Base-by-base conservation (phyloP, 1,284 basidiomycete genomes). In the Trametes sp. region DNA sequence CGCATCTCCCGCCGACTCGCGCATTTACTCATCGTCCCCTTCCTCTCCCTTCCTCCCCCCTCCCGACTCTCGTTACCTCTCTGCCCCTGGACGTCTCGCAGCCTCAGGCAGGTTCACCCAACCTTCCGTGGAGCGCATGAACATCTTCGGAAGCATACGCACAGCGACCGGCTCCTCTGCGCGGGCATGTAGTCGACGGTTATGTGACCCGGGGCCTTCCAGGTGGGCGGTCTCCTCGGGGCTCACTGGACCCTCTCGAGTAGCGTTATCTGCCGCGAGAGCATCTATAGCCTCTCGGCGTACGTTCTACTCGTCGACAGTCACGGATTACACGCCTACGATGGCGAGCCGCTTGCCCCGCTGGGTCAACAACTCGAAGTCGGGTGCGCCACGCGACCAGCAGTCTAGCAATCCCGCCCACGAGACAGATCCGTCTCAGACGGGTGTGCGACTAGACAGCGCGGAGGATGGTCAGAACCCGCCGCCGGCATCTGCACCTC, bases 301-400 rank as follows among this genome's bases (percentile, higher is more conserved):
- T 16, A 63, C 64, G 45, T 75, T 75, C 63, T 73, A 73, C 65
- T 71, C 74, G n/a, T 74, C 74, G 0, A 72, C 70, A 1, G 72
- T 74, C 51, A 72, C 68, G 23, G 74, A 74, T 59, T 74, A 65
- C 59, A 69, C 71, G 31, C 69, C 72, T 10, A 69, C 71, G 2
- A 63, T 66, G 16, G 65, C 67, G n/a, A 50, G 69, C 13, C 69
- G 69, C 19, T 69, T 68, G 38, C 74, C 74, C 35, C 71, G 73
- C 49, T 75, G 74, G 74, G 69, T 75, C 36, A 74, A 59, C 45
- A 59, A 73, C 58, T 54, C 63, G 24, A 69, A 69, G 49, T 61
- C 64, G 11, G 59, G 65, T 38, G 26, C 49, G 29, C 35, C 61
- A 35, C 68, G 59, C 51, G 57, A 62, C 49, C 49, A 64, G 41